Evolutionary conservation across 2,329 filamentous ascomycete genomes (phyloP), one percentile per base, ranked within the genome.

Genomic region (Xenoacremonium recifei): DNA sequence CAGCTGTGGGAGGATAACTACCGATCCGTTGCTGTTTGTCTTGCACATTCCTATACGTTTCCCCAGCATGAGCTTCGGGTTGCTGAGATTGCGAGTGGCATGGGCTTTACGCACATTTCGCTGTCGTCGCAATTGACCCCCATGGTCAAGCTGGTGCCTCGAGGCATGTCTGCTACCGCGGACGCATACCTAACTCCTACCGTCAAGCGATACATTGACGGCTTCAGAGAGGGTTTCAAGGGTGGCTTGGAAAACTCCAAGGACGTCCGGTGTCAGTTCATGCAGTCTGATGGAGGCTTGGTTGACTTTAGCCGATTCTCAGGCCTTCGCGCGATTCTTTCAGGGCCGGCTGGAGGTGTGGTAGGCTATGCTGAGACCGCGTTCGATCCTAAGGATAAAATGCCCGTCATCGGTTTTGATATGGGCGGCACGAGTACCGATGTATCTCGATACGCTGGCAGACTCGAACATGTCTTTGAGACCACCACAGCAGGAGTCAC

Each of bases 11-110:
- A 81, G 13, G 77, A 85, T 40, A 84, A 82, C 2, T 80, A 90
- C 55, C 75, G 75, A 50, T 91, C 87, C 57, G 81, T 95, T 51
- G 88, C 89, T 4, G 87, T 95, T 3, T 92, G 87, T 51, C 67
- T 95, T 46, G 88, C 93, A 80, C 89, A 95, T 59, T 84, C 84
- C 2, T 95, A 95, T 59, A 31, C 12, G 17, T 68, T 60, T 35
- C 83, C 83, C 2, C 72, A 77, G 12, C 85, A 89, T 51, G 68
- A 71, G 48, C 49, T 60, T 2, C 54, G 58, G 17, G 55, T 70
- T 15, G 64, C 57, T 9, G 48, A 51, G n/a, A 46, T 70, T 4
- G 68, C 67, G 1, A 40, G 42, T 3, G 59, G 64, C 5, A 61
- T 70, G 47, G 68, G 67, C 73, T 68, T 70, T 43, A 55, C 53